Base-by-base conservation (phyloP, 805 yeast genomes). In the Metschnikowia noctiluminum region DNA sequence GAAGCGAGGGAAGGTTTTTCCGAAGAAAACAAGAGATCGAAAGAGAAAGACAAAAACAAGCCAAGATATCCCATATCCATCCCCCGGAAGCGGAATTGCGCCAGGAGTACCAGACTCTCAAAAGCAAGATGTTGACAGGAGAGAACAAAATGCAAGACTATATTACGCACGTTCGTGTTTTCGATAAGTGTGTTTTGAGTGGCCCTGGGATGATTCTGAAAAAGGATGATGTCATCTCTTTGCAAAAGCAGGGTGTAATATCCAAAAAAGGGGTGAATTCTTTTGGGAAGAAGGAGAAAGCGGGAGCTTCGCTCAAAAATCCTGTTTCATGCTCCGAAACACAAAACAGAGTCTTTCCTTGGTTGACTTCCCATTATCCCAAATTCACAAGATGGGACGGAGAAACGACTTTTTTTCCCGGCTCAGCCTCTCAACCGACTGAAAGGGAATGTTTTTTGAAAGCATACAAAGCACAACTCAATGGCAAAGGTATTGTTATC, bases 401-500 rank as follows among this genome's bases (percentile, higher is more conserved):
- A 1, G 14, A 30, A 6, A 35, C 30, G 21, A 30, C 32, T 7
- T 27, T 27, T 10, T 51, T 46, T 26, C 56, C 55, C 3, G 48
- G 50, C 11, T 10, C 14, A 9, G 6, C 14, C 10, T 15, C 32
- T 6, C 15, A 9, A 14, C n/a, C n/a, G 2, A 26, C 35, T 12
- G 15, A 35, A 21, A 2, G 41, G 14, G 28, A 2, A 3, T 65
- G 71, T 40, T 64, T 59, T 39, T 43, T 66, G 46, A 50, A 50
- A 15, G 53, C 54, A 13, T 50, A 59, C 34, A 59, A 57, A 46
- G 43, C 52, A 7, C 50, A 59, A 3, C 40, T 64, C 9, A 66
- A 62, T 40, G 73, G 73, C 2, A 57, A 54, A 48, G 78, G 78
- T 15, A 61, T 71, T 36, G 74, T 68, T 2, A 53, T 73, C 15